Evolutionary conservation across 495 filamentous ascomycete species (phyloP).

Genomic region (Aspergillus bridgeri): DNA sequence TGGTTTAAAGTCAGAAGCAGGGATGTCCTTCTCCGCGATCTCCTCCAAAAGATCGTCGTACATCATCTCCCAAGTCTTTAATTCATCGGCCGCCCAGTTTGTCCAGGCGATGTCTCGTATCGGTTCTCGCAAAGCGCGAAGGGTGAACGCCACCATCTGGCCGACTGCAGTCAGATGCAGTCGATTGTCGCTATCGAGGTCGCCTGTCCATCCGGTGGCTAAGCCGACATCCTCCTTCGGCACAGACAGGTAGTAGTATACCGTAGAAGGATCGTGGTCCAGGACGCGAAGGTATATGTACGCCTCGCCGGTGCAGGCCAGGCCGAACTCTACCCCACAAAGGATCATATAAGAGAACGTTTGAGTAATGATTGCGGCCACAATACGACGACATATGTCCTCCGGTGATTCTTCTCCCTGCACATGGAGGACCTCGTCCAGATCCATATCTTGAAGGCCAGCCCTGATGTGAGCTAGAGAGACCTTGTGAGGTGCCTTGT

Average conservation of each 20-base stretch:
- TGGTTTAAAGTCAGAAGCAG: slow-evolving; percentile 17
- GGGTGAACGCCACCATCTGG: slow-evolving; percentile 17
- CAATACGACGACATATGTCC: slow-evolving; percentile 9
- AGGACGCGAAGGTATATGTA: slow-evolving; percentile 13
- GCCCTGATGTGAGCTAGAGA: slow-evolving; percentile 18
- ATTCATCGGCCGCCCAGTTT: slow-evolving; percentile 1
- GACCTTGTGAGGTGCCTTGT: slow-evolving; percentile 46
- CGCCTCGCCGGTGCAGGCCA: slow-evolving; percentile 41
- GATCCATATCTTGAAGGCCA: slow-evolving; percentile 23
- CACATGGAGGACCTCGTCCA: slow-evolving; percentile 14
- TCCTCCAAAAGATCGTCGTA: slow-evolving; percentile 32
- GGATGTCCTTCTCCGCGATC: slow-evolving; percentile 28
- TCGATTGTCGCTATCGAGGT: slow-evolving; percentile 8
- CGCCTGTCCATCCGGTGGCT: slow-evolving; percentile 7
- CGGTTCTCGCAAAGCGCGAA: slow-evolving; percentile 10
- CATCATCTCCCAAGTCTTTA: slow-evolving; percentile 36
- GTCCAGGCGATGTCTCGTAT: slow-evolving; percentile 1
- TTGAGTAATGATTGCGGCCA: slow-evolving; percentile 38
- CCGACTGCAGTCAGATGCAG: slow-evolving; percentile 19
- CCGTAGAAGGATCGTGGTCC: slow-evolving; percentile 30
- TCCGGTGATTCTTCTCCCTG: slow-evolving; percentile 11
- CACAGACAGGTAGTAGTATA: slow-evolving; percentile 39
- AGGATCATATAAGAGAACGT: slow-evolving; percentile 44
- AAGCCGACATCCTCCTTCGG: slow-evolving; percentile 34
- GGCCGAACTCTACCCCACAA: slow-evolving; percentile 36